Percentiles rank a stretch among this genome's conserved stretches.
Conservation (phyloP, 2,329 filamentous ascomycete genomes). For the Ophiostoma montium region DNA sequence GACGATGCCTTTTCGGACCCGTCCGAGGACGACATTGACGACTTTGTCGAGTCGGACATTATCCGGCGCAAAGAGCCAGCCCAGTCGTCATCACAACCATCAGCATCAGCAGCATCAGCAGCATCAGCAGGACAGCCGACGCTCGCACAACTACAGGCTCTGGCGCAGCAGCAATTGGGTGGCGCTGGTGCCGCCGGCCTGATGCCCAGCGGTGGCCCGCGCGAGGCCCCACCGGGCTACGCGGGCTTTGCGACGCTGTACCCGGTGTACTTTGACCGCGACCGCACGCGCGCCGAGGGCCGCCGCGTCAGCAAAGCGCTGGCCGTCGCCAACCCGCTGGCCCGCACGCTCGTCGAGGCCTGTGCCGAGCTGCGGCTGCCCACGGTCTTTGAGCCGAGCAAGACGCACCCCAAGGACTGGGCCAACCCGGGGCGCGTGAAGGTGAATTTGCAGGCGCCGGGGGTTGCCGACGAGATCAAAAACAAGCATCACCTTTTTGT, state of each 20-base stretch:
- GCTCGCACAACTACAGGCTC: neutral
- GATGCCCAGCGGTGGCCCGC: constrained; percentile 22
- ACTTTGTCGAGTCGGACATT: constrained; percentile 45
- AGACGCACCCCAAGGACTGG: constrained; percentile 94
- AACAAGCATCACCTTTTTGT: constrained; percentile 80
- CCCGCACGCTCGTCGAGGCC: constrained; percentile 79
- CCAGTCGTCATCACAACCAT: constrained; percentile 16
- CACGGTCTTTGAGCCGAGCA: constrained; percentile 77
- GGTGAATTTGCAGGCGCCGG: constrained; percentile 41
- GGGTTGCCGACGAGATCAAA: constrained; percentile 33
- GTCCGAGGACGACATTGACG: constrained; percentile 68
- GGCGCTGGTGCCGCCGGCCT: constrained; percentile 8
- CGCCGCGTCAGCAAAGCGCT: constrained; percentile 59
- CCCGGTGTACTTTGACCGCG: constrained; percentile 84
- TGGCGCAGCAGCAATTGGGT: neutral
- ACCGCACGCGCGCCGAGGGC: constrained; percentile 61
- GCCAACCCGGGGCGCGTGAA: constrained; percentile 85
- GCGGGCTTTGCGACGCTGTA: constrained; percentile 82
- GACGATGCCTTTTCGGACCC: constrained; percentile 66
- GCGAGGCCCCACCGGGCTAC: constrained; percentile 32
- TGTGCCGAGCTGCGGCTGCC: constrained; percentile 56
- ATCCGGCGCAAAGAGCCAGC: constrained; percentile 24
- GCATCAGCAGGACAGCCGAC: constrained; percentile 11
- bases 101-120: constrained; percentile 3
- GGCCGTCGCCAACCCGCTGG: constrained; percentile 74